Base-by-base conservation (phyloP, 805 yeast genomes). In the Clavispora carvajalis region DNA sequence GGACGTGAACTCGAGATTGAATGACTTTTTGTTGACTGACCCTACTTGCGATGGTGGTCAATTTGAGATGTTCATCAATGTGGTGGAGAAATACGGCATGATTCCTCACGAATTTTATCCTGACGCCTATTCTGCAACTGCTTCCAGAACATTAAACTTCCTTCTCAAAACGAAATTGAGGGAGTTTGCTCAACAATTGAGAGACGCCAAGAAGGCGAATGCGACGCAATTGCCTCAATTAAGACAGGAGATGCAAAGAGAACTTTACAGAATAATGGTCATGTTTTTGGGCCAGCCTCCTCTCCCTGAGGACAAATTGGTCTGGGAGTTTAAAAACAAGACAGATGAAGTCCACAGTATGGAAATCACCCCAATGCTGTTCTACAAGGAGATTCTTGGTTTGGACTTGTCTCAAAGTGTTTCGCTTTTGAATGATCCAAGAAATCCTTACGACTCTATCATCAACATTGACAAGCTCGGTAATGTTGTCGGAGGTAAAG, bases 251-350 rank as follows among this genome's bases (percentile, higher is more conserved):
- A 50, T 50, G 54, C 56, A 52, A 36, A 44, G 42, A 38, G 56
- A 52, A 24, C 36, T 48, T 23, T 42, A 48, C 39, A 45, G 54
- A 26, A 42, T 52, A 33, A 39, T 52, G 51, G 48, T 48, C 24
- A 45, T 52, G 38, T 50, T 48, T 23, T 46, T 52, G 45, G 56
- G 56, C 26, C 40, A 43, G 33, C 56, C 56, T 4, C 56, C 56
- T 5, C 39, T 33, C 10, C 49, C 51, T 6, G 22, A 21, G 15
- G 40, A 39, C 15, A 6, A 41, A 15, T 40, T 52, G 34, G 3
- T 34, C 3, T 52, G 56, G 56, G 53, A 48, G 8, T 52, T 41
- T 38, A 40, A 38, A 28, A 47, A 49, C 36, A 50, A 49, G 33
- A 49, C 43, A 24, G 53, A 46, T 23, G 36, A 40, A 22, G 45